Evolutionary conservation across 306 rosid genomes (phyloP).

Genomic region (Benincasa hispida): DNA sequence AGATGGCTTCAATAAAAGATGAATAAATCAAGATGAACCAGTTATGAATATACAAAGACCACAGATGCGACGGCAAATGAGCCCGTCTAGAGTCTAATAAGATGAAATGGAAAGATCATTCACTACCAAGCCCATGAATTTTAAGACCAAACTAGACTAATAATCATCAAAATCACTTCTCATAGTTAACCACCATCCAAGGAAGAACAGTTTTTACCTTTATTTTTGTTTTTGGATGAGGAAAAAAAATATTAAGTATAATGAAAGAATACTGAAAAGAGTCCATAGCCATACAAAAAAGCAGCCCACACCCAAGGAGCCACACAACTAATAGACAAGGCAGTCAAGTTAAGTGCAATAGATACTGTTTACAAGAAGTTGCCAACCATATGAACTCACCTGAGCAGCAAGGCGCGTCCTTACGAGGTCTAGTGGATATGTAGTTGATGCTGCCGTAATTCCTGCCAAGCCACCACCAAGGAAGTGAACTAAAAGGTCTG

Average conservation of each 20-base stretch:
- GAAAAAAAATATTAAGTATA: not conserved
- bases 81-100: not conserved
- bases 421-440: slow-evolving; percentile 94
- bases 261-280: not conserved
- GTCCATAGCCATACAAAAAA: not conserved
- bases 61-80: not conserved
- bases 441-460: slow-evolving; percentile 78
- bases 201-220: not conserved
- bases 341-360: not conserved
- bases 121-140: not conserved
- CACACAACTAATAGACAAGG: not conserved
- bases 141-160: not conserved
- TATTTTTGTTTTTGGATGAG: not conserved
- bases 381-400: slow-evolving; percentile 26
- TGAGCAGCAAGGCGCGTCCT: slow-evolving; percentile 98
- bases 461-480: slow-evolving; percentile 92
- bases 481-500: slow-evolving; percentile 60
- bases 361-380: not conserved
- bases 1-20: not conserved
- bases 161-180: not conserved
- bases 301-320: not conserved
- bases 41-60: not conserved
- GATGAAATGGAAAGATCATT: not conserved
- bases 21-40: not conserved
- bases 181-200: not conserved